Conservation (phyloP, 2,329 filamentous ascomycete genomes). For the Aspergillus udagawae region DNA sequence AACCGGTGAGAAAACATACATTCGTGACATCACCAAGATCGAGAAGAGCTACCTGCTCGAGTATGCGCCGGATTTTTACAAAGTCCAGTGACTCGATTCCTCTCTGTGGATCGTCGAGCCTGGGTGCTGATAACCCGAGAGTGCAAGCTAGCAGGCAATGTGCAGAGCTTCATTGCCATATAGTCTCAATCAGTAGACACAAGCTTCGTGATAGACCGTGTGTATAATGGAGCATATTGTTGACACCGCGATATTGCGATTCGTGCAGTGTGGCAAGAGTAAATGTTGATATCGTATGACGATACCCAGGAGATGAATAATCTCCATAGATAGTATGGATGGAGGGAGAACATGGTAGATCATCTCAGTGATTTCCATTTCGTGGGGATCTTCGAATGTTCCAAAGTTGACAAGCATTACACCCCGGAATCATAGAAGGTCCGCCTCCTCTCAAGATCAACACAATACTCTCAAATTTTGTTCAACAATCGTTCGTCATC, state of each 20-base stretch:
- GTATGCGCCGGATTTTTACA: slow-evolving; percentile 81
- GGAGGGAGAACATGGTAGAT: neutral
- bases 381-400: neutral
- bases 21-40: slow-evolving; percentile 87
- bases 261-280: neutral
- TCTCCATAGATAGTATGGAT: neutral
- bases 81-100: slow-evolving; percentile 41
- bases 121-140: neutral
- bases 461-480: neutral
- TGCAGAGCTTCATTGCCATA: neutral
- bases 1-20: slow-evolving; percentile 81
- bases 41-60: slow-evolving; percentile 90
- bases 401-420: neutral
- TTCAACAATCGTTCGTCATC: neutral
- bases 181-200: neutral
- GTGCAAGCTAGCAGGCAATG: neutral
- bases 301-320: neutral
- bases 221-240: neutral
- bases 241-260: neutral
- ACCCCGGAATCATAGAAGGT: slow-evolving; percentile 16
- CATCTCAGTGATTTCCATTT: neutral
- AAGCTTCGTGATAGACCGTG: neutral
- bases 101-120: neutral
- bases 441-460: slow-evolving; percentile 1
- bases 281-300: neutral